These are phyloP conservation scores for Yarrowia porcina DNA, from an alignment of 805 yeast genomes.

Conservation along the genomic window DNA sequence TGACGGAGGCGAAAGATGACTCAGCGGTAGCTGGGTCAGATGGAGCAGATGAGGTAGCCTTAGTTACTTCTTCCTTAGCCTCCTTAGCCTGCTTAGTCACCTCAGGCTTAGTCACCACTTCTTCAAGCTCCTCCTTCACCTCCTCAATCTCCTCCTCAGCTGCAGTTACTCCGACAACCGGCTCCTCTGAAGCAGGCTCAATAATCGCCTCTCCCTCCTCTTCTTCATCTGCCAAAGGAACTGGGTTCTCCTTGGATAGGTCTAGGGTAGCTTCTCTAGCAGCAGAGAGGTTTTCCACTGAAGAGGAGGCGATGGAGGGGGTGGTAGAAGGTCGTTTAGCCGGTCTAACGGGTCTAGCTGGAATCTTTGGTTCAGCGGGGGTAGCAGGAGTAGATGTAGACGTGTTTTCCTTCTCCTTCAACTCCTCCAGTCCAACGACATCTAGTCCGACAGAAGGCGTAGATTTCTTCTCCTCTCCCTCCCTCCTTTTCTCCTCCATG, in stretches of 20 bases:
- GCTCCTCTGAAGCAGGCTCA: background rate
- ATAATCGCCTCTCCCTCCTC: background rate
- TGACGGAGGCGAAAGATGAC: no score
- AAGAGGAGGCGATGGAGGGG: background rate
- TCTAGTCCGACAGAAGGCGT: background rate
- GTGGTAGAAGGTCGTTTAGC: background rate
- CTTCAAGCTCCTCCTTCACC: background rate
- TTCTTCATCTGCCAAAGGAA: background rate
- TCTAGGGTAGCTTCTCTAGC: background rate
- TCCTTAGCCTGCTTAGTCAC: background rate
- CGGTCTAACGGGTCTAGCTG: conserved; percentile 2
- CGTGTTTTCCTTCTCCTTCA: background rate
- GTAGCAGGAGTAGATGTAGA: no score
- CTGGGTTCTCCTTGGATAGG: background rate
- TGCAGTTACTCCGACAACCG: background rate
- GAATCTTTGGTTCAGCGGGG: background rate
- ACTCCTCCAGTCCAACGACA: background rate
- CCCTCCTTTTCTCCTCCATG: background rate
- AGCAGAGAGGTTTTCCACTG: background rate
- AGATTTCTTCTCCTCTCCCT: no score
- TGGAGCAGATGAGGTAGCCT: no score
- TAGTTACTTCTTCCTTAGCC: no score
- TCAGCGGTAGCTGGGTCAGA: no score
- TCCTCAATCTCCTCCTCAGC: background rate
- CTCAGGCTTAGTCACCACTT: background rate